phyloP scores from a whole-genome alignment of 2,329 filamentous ascomycete genomes.

The Aspergillus piperis region DNA sequence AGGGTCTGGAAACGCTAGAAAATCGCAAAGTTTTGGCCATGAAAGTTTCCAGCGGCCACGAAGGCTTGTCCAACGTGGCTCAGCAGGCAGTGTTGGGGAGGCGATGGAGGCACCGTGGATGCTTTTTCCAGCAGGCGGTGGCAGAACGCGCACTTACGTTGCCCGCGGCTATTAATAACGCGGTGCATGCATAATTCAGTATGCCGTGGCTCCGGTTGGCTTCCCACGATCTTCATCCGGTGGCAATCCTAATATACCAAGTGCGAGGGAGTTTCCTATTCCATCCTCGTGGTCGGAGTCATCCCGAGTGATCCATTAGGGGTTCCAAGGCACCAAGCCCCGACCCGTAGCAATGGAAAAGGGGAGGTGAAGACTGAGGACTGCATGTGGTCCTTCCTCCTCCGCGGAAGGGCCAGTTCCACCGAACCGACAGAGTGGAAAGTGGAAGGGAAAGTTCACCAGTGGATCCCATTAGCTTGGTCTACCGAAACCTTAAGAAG shows the following conservation, averaged over 20 bases:
- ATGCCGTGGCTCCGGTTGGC: background rate
- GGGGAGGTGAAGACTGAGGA: background rate
- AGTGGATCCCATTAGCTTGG: background rate
- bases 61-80: background rate
- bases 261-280: background rate
- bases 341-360: background rate
- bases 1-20: background rate
- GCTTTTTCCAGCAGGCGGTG: slow-evolving; percentile 16
- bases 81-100: background rate
- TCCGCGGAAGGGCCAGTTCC: background rate
- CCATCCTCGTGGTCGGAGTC: background rate
- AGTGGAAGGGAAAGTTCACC: background rate
- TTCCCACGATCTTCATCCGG: background rate
- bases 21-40: background rate
- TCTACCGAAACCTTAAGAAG: background rate
- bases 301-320: background rate
- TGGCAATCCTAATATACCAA: background rate
- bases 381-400: background rate
- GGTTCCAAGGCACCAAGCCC: background rate
- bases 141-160: slow-evolving; percentile 14
- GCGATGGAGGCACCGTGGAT: background rate
- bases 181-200: slow-evolving; percentile 1
- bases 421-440: background rate
- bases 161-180: slow-evolving; percentile 12
- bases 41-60: background rate